Percentiles rank a stretch among this genome's conserved stretches.
phyloP scores from a whole-genome alignment of 108 stramenopile species.

The Fistulifera pelliculosa region DNA sequence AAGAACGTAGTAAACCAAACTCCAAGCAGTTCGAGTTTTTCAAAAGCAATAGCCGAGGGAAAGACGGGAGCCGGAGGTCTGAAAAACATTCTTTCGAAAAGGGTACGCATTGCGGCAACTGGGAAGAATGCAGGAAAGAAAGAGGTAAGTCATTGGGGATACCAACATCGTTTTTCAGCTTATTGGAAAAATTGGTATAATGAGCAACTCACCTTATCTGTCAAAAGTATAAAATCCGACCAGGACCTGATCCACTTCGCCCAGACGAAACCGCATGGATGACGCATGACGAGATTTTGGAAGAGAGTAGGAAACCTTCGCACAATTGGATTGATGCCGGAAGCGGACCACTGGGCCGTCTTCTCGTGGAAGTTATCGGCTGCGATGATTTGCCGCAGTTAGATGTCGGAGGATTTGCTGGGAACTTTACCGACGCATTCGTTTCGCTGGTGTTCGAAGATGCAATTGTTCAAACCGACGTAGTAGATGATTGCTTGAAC shows the following conservation, averaged over 20 bases:
- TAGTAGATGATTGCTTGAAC: constrained; percentile 58
- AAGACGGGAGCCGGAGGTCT: no score
- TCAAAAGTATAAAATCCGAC: constrained; percentile 37
- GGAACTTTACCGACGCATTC: constrained; percentile 40
- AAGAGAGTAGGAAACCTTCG: constrained; percentile 37
- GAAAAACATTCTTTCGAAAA: no score
- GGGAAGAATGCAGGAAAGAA: background rate
- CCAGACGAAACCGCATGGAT: constrained; percentile 44
- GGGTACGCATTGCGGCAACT: no score
- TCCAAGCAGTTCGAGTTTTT: background rate
- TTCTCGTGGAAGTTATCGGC: constrained; percentile 54
- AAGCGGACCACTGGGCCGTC: constrained; percentile 37
- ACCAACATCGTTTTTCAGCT: background rate
- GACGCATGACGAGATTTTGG: constrained; percentile 31
- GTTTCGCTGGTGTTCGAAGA: constrained; percentile 66
- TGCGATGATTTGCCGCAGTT: constrained; percentile 68
- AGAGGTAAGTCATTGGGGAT: background rate
- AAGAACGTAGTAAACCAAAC: constrained; percentile 10
- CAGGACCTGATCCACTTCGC: constrained; percentile 56
- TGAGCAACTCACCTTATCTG: background rate
- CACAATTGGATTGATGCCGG: constrained; percentile 56
- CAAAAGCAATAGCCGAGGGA: no score
- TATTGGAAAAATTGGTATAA: background rate
- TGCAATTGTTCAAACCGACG: constrained; percentile 55
- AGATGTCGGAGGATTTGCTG: constrained; percentile 29